phyloP scores from a whole-genome alignment of 2,329 filamentous ascomycete genomes.

The Albophoma yamanashiensis region DNA sequence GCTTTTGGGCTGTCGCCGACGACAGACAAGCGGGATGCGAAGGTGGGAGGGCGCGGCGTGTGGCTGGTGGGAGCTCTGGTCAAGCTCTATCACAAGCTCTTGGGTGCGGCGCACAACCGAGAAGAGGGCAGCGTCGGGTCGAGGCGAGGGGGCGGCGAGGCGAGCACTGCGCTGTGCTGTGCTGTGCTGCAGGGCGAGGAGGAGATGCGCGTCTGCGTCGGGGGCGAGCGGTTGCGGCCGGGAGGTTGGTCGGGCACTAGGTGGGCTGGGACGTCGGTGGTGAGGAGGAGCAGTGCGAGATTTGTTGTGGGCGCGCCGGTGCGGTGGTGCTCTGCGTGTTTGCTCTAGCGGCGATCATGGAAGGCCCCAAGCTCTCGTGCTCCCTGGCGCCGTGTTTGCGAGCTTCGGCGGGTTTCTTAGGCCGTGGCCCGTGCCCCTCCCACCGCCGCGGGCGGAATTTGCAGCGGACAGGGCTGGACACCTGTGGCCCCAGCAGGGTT shows the following conservation, averaged over 20 bases:
- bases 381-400: neutral
- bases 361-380: neutral
- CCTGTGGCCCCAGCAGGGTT: neutral
- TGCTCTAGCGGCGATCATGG: neutral
- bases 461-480: neutral
- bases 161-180: neutral
- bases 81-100: constrained; percentile 16
- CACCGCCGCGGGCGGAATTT: neutral
- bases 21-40: neutral
- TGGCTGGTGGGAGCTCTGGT: constrained; percentile 11
- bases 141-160: neutral
- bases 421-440: neutral
- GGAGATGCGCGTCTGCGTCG: neutral
- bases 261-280: neutral
- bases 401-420: neutral
- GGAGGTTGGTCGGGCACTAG: neutral
- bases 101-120: neutral
- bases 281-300: neutral
- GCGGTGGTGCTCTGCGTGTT: neutral
- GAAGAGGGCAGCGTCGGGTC: neutral
- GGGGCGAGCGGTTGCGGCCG: neutral
- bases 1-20: constrained; percentile 13
- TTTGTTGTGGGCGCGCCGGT: neutral
- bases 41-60: constrained; percentile 1
- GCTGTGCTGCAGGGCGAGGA: neutral